phyloP scores from a whole-genome alignment of 768 basidiomycete species.

The Lactarius trivialis region DNA sequence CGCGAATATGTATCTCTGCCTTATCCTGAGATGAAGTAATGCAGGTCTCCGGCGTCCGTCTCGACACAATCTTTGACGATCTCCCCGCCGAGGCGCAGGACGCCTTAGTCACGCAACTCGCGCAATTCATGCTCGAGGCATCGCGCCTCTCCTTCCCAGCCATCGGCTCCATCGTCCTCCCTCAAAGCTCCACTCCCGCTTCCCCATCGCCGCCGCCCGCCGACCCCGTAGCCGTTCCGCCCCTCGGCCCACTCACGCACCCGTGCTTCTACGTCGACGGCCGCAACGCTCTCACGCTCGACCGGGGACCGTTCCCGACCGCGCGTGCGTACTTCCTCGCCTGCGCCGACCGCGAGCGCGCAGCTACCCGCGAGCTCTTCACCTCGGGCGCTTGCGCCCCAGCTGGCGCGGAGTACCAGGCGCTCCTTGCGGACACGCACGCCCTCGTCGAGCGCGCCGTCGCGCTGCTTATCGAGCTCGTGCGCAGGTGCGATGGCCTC shows the following conservation, averaged over 20 bases:
- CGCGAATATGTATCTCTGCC: background rate
- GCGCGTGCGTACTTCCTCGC: slow-evolving; percentile 31
- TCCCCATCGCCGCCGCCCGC: background rate
- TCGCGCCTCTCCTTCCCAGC: slow-evolving; percentile 26
- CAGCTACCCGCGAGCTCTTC: slow-evolving; percentile 29
- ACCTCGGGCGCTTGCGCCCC: slow-evolving; percentile 30
- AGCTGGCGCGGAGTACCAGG: slow-evolving; percentile 27
- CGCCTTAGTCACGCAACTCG: slow-evolving; percentile 27
- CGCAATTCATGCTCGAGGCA: slow-evolving; percentile 29
- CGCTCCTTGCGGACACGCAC: slow-evolving; percentile 27
- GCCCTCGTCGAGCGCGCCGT: slow-evolving; percentile 30
- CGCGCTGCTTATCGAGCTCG: slow-evolving; percentile 28
- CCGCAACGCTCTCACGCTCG: slow-evolving; percentile 27
- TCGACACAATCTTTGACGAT: slow-evolving; percentile 27
- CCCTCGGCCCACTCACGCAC: slow-evolving; percentile 22
- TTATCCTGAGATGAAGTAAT: background rate
- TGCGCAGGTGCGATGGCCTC: slow-evolving; percentile 28
- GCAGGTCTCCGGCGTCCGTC: slow-evolving; percentile 28
- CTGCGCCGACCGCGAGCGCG: slow-evolving; percentile 33
- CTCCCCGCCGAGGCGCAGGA: slow-evolving; percentile 27
- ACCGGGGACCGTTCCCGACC: slow-evolving; percentile 30
- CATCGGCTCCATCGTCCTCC: slow-evolving; percentile 29
- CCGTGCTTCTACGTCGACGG: slow-evolving; percentile 30
- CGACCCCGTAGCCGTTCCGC: slow-evolving; percentile 4
- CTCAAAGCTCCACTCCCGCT: background rate